A percentile compares a stretch with the other conserved stretches of the same genome.
phyloP scores from a whole-genome alignment of 306 rosid species.

The Lathyrus aphaca region DNA sequence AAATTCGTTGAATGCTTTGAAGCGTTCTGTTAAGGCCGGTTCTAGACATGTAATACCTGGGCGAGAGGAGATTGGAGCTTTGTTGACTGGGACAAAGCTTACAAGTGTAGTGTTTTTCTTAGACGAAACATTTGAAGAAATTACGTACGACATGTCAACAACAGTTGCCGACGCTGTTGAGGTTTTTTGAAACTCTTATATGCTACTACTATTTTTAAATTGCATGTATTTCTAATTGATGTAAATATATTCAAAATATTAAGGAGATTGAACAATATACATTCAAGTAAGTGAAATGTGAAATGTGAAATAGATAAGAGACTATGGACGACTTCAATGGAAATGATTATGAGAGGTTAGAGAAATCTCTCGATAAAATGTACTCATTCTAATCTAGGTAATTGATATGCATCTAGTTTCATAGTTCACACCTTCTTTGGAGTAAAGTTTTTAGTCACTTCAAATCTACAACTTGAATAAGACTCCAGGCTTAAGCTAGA shows the following conservation, averaged over 20 bases:
- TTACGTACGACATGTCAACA: constrained; percentile 87
- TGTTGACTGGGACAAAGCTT: constrained; percentile 80
- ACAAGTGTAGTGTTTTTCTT: constrained; percentile 89
- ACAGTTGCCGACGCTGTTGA: constrained; percentile 94
- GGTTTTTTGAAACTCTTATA: constrained; percentile 52
- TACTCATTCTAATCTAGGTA: not conserved
- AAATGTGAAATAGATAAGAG: constrained; percentile 11
- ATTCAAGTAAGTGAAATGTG: not conserved
- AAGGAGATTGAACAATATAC: constrained; percentile 10
- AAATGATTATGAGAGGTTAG: constrained; percentile 24
- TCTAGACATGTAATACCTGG: constrained; percentile 87
- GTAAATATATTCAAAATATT: constrained; percentile 5
- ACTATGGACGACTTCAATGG: constrained; percentile 4
- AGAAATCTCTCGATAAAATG: not conserved
- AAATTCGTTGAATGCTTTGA: constrained; percentile 81
- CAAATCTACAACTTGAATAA: not conserved
- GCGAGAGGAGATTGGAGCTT: constrained; percentile 90
- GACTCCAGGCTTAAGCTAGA: constrained; percentile 15
- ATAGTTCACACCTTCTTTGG: not conserved
- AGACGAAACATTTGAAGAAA: constrained; percentile 98
- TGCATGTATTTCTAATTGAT: constrained; percentile 28
- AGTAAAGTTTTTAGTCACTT: no score
- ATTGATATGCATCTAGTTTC: constrained; percentile 19
- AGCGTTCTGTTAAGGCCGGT: constrained; percentile 92
- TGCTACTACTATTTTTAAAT: constrained; percentile 35